Conservation (phyloP, 2,329 filamentous ascomycete species). For the Hirsutella thompsonii region DNA sequence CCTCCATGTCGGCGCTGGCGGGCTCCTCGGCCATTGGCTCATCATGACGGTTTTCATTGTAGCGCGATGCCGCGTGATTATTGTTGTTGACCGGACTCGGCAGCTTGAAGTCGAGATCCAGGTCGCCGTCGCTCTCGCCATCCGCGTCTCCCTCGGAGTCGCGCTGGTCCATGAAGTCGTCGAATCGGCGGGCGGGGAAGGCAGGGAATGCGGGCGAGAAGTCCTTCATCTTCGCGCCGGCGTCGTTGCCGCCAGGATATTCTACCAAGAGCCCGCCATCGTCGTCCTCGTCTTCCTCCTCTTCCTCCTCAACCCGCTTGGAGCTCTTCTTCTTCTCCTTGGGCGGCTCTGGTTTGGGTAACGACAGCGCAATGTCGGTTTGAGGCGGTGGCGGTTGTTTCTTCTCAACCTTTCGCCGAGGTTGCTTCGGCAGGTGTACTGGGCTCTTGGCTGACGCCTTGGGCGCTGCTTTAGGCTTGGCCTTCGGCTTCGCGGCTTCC, state of each 20-base stretch:
- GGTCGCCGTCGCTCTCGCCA: slow-evolving; percentile 33
- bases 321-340: slow-evolving; percentile 17
- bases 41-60: background rate
- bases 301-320: slow-evolving; percentile 25
- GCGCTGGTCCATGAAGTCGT: slow-evolving; percentile 36
- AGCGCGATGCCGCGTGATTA: background rate
- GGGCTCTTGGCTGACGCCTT: slow-evolving; percentile 10
- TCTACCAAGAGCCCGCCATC: slow-evolving; percentile 46
- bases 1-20: slow-evolving; percentile 18
- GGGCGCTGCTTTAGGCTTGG: slow-evolving; percentile 7
- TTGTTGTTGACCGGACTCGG: slow-evolving; percentile 36
- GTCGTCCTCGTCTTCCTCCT: slow-evolving; percentile 42
- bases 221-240: slow-evolving; percentile 18
- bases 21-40: slow-evolving; percentile 15
- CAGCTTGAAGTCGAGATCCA: slow-evolving; percentile 37
- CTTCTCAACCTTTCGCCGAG: slow-evolving; percentile 14
- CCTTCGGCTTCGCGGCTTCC: slow-evolving; percentile 6
- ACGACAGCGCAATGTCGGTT: slow-evolving; percentile 22
- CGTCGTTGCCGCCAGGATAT: slow-evolving; percentile 36
- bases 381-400: slow-evolving; percentile 20
- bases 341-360: slow-evolving; percentile 16
- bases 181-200: slow-evolving; percentile 36
- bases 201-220: slow-evolving; percentile 39
- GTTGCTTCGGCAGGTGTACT: slow-evolving; percentile 1
- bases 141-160: slow-evolving; percentile 33